Evolutionary conservation across 2,329 filamentous ascomycete genomes (phyloP).

Genomic region (Paracoccidioides brasiliensis): DNA sequence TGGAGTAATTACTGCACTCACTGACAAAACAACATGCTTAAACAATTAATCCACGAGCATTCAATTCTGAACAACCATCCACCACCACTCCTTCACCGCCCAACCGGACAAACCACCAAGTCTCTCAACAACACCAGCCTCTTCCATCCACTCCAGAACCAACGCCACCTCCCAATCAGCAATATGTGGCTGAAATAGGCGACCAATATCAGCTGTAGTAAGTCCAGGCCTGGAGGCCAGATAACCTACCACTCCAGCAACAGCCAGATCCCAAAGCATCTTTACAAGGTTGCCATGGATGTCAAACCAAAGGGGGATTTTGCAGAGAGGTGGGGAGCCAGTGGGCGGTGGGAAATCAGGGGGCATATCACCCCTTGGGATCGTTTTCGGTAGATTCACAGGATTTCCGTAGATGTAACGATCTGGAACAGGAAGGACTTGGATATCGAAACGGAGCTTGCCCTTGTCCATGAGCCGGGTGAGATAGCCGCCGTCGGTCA

Average conservation of each 20-base stretch:
- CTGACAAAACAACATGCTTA: neutral
- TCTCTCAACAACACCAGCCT: conserved; percentile 15
- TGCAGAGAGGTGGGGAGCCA: conserved; percentile 10
- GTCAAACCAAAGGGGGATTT: conserved; percentile 37
- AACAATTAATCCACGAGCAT: neutral
- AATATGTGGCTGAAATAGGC: conserved; percentile 27
- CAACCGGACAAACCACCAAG: conserved; percentile 14
- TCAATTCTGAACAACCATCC: conserved; percentile 20
- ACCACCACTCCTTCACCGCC: conserved; percentile 30
- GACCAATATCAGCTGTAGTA: conserved; percentile 22
- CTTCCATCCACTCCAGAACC: conserved; percentile 29
- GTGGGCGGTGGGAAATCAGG: neutral
- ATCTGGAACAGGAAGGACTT: conserved; percentile 23
- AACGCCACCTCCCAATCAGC: conserved; percentile 31
- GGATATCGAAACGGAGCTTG: conserved; percentile 30
- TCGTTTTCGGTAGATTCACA: conserved; percentile 14
- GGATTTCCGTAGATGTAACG: conserved; percentile 32
- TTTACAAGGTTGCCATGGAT: conserved; percentile 30
- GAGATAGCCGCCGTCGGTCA: conserved; percentile 35
- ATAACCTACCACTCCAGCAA: conserved; percentile 31
- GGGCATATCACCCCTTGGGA: conserved; percentile 18
- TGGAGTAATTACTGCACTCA: neutral
- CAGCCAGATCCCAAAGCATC: conserved; percentile 30
- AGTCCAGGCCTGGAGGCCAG: conserved; percentile 31
- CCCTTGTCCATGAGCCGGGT: conserved; percentile 35